A percentile compares a stretch with the other conserved stretches of the same genome.
These are phyloP conservation scores for Baorangia bicolor DNA, from an alignment of 768 basidiomycete genomes.

Conservation along the genomic window DNA sequence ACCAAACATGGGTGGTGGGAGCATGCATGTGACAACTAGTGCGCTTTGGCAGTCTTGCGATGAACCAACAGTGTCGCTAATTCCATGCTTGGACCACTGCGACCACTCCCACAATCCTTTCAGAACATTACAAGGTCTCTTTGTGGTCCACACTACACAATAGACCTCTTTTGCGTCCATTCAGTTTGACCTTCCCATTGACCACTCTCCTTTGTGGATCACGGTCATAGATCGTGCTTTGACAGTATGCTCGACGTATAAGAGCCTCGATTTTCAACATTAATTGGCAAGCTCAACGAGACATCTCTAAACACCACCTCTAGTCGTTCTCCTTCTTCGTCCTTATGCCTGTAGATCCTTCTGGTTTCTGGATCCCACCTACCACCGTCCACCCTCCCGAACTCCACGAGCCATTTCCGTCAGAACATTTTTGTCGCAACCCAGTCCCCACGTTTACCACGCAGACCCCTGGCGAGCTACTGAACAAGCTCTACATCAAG, in stretches of 20 bases:
- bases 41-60: background rate
- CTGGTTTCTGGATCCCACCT: slow-evolving; percentile 1
- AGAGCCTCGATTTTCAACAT: background rate
- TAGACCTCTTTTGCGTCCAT: background rate
- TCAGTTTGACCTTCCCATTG: background rate
- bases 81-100: slow-evolving; percentile 1
- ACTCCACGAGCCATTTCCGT: background rate
- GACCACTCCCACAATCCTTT: background rate
- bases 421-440: background rate
- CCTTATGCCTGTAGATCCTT: slow-evolving; percentile 1
- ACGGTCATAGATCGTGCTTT: background rate
- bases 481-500: background rate
- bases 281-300: background rate
- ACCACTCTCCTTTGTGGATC: background rate
- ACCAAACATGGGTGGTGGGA: background rate
- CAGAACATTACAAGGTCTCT: background rate
- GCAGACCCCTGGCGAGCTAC: slow-evolving; percentile 7
- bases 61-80: background rate
- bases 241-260: background rate
- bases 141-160: background rate
- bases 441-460: background rate
- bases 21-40: background rate
- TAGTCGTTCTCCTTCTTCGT: background rate
- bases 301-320: background rate
- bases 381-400: background rate